Evolutionary conservation across 495 filamentous ascomycete species (phyloP), one percentile per base, ranked within the genome.

Genomic region (Annulohypoxylon stygium): DNA sequence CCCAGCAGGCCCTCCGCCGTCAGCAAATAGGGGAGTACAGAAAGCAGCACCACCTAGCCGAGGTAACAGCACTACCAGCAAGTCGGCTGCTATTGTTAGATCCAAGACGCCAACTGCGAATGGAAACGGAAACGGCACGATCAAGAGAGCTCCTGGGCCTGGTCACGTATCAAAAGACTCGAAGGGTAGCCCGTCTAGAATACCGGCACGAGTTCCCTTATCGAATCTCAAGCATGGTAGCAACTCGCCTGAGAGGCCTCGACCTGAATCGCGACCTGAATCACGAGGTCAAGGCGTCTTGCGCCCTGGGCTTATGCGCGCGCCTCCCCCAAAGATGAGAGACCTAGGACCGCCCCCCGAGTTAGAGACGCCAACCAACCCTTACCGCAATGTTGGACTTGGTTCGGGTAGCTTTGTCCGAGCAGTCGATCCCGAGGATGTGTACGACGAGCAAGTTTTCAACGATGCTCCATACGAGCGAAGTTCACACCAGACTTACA

Each of bases 311-410:
- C 76, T 80, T 79, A 69, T 81, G 53, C 75, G 91, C 70, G 90
- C 90, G 14, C 93, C 94, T 34, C 94, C 94, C 36, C 94, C 94
- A 36, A 92, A 93, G 78, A 97, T 97, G 94, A 88, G 94, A 70
- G 93, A 95, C 65, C 89, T 96, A 11, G 58, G 78, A 41, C 90
- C 90, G 26, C 83, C 91, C 16, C 90, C 91, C 1, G 90, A 88
- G 18, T 79, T 88, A 57, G 88, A 89, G 60, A 90, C 91, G n/a
- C 89, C 89, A 0, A 81, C 81, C 34, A 86, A 86, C 41, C 86
- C 86, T 18, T 88, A 89, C 51, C 88, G 91, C 43, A 88, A 88
- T 71, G 85, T 86, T 12, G 93, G 92, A 71, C 88, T 93, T 33
- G 79, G 86, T 57, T 91, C 90, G 2, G 88, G 85, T 77, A 84